Evolutionary conservation across 352 stramenopile species (phyloP), one percentile per base, ranked within the genome.

Genomic region (Globisporangium viniferum): DNA sequence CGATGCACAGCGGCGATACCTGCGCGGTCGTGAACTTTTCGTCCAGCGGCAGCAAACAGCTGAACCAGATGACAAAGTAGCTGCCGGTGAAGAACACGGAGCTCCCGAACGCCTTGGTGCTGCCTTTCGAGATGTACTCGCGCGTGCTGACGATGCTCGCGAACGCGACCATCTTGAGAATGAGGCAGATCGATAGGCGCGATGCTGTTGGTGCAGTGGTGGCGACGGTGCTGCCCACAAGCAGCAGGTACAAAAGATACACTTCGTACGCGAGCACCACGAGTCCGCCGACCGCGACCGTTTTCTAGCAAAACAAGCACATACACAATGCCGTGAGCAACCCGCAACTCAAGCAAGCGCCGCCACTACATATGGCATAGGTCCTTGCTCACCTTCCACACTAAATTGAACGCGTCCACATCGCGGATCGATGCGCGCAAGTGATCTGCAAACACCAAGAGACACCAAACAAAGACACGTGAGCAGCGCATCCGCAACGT

Each of bases 11-110:
- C 6, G 79, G 78, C 18, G 77, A 88, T 20, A 69, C 77, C 54
- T 84, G 66, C 6, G 81, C 64, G n/a, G 72, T 48, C n/a, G 73
- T 74, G 44, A 88, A 80, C 24, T 48, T 61, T 18, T 75, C 35
- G 10, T 55, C 62, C n/a, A 86, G 62, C 46, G 80, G 62, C 24
- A 62, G 20, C 12, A 59, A 46, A 57, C 68, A 76, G 54, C 64
- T 69, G 27, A 77, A 41, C 75, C 73, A 87, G n/a, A 87, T 65
- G 39, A 76, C 33, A 22, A 73, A 69, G 67, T 87, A 86, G 39
- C 59, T 68, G 39, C 56, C 69, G 22, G 72, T 75, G 59, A 80
- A 74, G 55, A 83, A 72, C 46, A 84, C 53, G 24, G 78, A 81
- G 56, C 60, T 60, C 18, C 64, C 62, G 9, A 76, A 70, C 56